phyloP scores from a whole-genome alignment of 1,284 basidiomycete species.

The Gomphus sp. region DNA sequence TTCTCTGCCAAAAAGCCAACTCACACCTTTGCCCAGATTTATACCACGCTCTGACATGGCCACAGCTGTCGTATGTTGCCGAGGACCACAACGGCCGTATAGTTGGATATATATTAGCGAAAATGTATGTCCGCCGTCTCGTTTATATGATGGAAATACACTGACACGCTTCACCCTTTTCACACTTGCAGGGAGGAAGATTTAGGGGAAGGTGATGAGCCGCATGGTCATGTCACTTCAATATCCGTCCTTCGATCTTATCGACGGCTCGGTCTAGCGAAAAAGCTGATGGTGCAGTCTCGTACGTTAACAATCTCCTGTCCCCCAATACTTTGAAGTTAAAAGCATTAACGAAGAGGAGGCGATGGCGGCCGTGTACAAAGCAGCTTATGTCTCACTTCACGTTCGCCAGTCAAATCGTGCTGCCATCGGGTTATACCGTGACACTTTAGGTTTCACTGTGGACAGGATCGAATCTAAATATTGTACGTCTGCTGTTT shows the following conservation, averaged over 20 bases:
- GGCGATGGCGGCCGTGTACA: conserved; percentile 79
- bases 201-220: conserved; percentile 41
- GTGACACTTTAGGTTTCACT: conserved; percentile 76
- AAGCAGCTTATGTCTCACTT: conserved; percentile 68
- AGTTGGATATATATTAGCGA: conserved; percentile 91
- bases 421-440: conserved; percentile 76
- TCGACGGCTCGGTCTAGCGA: conserved; percentile 77
- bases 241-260: conserved; percentile 85
- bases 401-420: conserved; percentile 86
- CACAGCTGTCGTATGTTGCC: conserved; percentile 89
- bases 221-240: conserved; percentile 86
- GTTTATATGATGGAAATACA: background rate
- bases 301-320: conserved; percentile 40
- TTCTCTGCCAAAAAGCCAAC: background rate
- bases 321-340: background rate
- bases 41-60: conserved; percentile 88
- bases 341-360: conserved; percentile 43
- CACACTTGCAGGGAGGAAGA: conserved; percentile 59
- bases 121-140: conserved; percentile 55
- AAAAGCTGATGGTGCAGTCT: conserved; percentile 80
- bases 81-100: conserved; percentile 84
- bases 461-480: conserved; percentile 68
- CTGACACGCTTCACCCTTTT: no score
- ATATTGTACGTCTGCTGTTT: conserved; percentile 58
- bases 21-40: conserved; percentile 47